Evolutionary conservation across 768 basidiomycete genomes (phyloP), one percentile per base, ranked within the genome.

Genomic region (Sporobolomyces roseus): DNA sequence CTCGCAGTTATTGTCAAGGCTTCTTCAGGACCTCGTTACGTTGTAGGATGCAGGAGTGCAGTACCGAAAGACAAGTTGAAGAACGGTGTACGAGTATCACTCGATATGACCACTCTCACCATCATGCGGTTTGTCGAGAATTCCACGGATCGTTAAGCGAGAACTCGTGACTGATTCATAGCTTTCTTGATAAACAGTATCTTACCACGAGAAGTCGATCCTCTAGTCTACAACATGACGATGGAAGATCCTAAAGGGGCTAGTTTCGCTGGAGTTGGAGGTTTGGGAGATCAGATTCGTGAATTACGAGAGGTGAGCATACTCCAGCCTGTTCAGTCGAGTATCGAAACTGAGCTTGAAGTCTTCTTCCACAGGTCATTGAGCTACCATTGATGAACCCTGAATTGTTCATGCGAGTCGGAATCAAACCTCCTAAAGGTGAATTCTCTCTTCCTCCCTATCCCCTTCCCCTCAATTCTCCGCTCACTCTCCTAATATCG

Each of bases 171-270:
- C 23, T 14, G 16, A 23, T 23, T 12, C 27, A n/a, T 17, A 17
- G 38, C 5, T 12, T 17, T 30, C 9, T 0, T 19, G 13, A 14
- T 21, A 1, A 2, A 21, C 70, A 76, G 75, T 43, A 94, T 98
- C 60, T 82, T 99, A 25, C 96, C 96, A 6, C 85, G 96, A 70
- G 96, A 99, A 78, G 91, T 99, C 10, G 96, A 99, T 78, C 96
- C 96, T 21, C 81, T 94, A 75, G 94, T 99, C 16, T 99, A 99
- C 83, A 98, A 97, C 81, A 99, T 98, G 96, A 94, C 91, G 72
- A 82, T 96, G 76, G 96, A 99, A 79, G 94, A 98, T 76, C 92
- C 96, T 3, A 93, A 92, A 81, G 88, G 89, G 56, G 93, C 90
- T 10, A 85, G 91, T 6, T 98, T 98, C 78, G 94, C 94, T 1